Conservation (phyloP, 2,329 filamentous ascomycete species). For the Cytospora paraplurivora region DNA sequence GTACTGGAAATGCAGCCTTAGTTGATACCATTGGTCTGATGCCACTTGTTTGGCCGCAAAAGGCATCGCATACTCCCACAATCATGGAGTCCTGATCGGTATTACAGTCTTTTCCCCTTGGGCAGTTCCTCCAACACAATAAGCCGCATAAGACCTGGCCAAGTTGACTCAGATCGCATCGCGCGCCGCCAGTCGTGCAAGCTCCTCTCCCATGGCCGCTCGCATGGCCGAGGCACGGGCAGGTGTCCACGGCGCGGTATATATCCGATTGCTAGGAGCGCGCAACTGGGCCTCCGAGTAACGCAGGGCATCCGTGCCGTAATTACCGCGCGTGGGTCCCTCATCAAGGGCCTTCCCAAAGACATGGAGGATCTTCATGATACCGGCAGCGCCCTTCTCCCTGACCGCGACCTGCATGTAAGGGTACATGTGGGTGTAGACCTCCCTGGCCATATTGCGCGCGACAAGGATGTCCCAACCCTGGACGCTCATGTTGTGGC, state of each 20-base stretch:
- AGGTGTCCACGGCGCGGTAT: not conserved
- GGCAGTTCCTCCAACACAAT: not conserved
- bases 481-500: not conserved
- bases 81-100: not conserved
- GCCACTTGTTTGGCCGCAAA: not conserved
- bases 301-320: fast-evolving
- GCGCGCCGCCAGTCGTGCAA: not conserved
- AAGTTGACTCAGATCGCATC: not conserved
- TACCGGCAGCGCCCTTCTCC: not conserved
- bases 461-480: not conserved
- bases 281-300: not conserved
- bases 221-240: not conserved
- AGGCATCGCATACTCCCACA: not conserved
- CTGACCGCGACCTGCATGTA: not conserved
- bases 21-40: not conserved
- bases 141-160: not conserved
- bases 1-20: not conserved
- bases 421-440: not conserved
- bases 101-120: not conserved
- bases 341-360: not conserved
- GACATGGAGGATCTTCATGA: not conserved
- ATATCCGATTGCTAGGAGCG: not conserved
- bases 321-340: not conserved
- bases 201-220: not conserved
- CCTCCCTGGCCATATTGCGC: not conserved